phyloP scores from a whole-genome alignment of 1,139 yeast genomes.

The Hanseniaspora gamundiae region DNA sequence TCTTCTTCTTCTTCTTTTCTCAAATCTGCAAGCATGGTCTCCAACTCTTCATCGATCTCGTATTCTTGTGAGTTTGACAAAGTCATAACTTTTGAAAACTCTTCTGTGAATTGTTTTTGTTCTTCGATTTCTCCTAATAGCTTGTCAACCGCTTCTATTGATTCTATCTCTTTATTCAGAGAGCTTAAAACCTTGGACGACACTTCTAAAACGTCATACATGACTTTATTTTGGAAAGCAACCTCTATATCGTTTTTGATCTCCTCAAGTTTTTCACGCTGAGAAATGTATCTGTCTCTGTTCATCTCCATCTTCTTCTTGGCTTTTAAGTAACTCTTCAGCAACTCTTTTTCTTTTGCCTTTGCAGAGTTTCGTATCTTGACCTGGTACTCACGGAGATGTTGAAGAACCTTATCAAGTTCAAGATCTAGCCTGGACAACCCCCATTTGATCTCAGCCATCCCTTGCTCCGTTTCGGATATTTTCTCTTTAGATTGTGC shows the following conservation, averaged over 20 bases:
- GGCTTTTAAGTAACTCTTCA: slow-evolving; percentile 17
- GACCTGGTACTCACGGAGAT: slow-evolving; percentile 7
- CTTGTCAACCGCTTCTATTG: slow-evolving; percentile 29
- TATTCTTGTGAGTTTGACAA: slow-evolving; percentile 17
- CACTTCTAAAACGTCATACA: slow-evolving; percentile 29
- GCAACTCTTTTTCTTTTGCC: slow-evolving; percentile 2
- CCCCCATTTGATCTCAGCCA: background rate
- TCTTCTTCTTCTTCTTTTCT: background rate
- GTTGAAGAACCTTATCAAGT: slow-evolving; percentile 8
- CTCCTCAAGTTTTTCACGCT: slow-evolving; percentile 29
- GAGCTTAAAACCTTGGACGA: slow-evolving; percentile 25
- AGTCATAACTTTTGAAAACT: slow-evolving; percentile 19
- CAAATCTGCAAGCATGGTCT: slow-evolving; percentile 13
- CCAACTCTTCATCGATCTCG: slow-evolving; percentile 30
- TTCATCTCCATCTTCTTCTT: slow-evolving; percentile 26
- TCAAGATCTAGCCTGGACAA: slow-evolving; percentile 9
- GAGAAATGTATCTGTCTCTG: slow-evolving; percentile 23
- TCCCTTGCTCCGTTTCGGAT: background rate
- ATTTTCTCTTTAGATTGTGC: background rate
- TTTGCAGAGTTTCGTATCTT: background rate
- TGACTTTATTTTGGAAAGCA: slow-evolving; percentile 32
- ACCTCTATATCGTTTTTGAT: slow-evolving; percentile 36
- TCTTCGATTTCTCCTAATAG: slow-evolving; percentile 33
- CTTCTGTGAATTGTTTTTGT: slow-evolving; percentile 30
- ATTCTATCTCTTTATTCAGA: slow-evolving; percentile 24